Evolutionary conservation across 768 basidiomycete species (phyloP).

Genomic region (Kwoniella pini): DNA sequence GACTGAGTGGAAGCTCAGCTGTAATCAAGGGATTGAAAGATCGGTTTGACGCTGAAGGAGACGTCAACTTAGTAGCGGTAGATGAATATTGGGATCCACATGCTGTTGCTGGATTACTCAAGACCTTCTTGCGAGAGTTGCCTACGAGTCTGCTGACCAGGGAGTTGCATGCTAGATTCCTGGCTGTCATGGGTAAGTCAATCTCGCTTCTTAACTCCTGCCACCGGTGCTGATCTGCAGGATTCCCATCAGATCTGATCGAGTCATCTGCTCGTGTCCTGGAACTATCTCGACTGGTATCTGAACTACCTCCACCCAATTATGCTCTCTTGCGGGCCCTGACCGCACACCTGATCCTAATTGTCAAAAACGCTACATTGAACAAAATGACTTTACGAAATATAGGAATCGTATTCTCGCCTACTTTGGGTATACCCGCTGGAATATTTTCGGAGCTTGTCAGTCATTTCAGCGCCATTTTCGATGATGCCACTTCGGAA

Average conservation of each 20-base stretch:
- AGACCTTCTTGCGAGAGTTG: slow-evolving; percentile 88
- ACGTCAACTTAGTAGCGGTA: slow-evolving; percentile 79
- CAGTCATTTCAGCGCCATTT: slow-evolving; percentile 87
- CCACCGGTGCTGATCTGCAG: no score
- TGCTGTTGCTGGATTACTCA: slow-evolving; percentile 91
- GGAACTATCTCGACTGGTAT: slow-evolving; percentile 83
- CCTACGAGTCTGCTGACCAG: slow-evolving; percentile 89
- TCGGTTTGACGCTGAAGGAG: slow-evolving; percentile 93
- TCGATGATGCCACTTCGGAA: slow-evolving; percentile 59
- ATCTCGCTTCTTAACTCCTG: no score
- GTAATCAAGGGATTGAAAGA: slow-evolving; percentile 93
- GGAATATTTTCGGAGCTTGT: slow-evolving; percentile 94
- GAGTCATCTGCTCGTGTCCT: slow-evolving; percentile 82
- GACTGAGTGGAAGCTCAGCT: slow-evolving; percentile 88
- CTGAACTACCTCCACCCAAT: slow-evolving; percentile 83
- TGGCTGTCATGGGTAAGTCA: slow-evolving; percentile 83
- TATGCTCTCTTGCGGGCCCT: slow-evolving; percentile 91
- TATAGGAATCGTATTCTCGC: slow-evolving; percentile 97
- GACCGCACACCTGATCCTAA: slow-evolving; percentile 89
- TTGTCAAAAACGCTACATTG: slow-evolving; percentile 81
- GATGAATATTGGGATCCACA: slow-evolving; percentile 98
- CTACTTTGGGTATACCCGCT: slow-evolving; percentile 96
- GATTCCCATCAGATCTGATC: slow-evolving; percentile 89
- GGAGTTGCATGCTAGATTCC: slow-evolving; percentile 85
- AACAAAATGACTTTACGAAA: slow-evolving; percentile 99